Evolutionary conservation across 305 asterid species (phyloP).

Genomic region (Solanum aculeatissimum): DNA sequence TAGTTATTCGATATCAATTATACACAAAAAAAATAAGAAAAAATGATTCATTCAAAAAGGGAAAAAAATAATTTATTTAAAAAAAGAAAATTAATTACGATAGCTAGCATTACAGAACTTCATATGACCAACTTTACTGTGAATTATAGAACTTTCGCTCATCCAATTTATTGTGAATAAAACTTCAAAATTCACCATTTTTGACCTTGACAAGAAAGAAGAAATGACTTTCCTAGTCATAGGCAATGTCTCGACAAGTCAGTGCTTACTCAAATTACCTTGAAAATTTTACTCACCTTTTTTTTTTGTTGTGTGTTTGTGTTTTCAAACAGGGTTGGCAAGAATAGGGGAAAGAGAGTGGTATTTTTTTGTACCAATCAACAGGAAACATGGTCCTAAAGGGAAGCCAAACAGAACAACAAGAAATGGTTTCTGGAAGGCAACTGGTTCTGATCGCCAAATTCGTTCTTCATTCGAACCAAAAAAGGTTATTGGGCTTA

Average conservation of each 20-base stretch:
- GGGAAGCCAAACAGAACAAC: slow-evolving; percentile 71
- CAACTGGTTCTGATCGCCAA: slow-evolving; percentile 68
- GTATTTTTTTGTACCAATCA: slow-evolving; percentile 61
- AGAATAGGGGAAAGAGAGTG: slow-evolving; percentile 67
- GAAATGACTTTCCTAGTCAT: too few species aligned
- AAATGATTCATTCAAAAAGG: too few species aligned
- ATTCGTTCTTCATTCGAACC: slow-evolving; percentile 34
- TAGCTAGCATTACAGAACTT: neutral
- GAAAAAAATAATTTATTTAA: too few species aligned
- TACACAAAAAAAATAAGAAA: neutral
- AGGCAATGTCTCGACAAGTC: too few species aligned
- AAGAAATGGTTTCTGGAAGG: slow-evolving; percentile 63
- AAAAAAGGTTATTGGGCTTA: slow-evolving; percentile 39
- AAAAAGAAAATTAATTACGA: neutral
- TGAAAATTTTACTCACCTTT: neutral
- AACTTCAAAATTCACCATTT: too few species aligned
- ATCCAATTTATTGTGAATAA: too few species aligned
- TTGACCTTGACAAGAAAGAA: too few species aligned
- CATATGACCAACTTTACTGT: too few species aligned
- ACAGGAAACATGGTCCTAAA: slow-evolving; percentile 49
- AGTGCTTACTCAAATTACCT: too few species aligned
- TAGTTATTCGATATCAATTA: too few species aligned
- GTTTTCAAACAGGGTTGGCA: slow-evolving; percentile 31
- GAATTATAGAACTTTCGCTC: too few species aligned
- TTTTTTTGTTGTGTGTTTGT: neutral